Conservation (phyloP, 441 rosid genomes). For the Gossypium schwendimanii region DNA sequence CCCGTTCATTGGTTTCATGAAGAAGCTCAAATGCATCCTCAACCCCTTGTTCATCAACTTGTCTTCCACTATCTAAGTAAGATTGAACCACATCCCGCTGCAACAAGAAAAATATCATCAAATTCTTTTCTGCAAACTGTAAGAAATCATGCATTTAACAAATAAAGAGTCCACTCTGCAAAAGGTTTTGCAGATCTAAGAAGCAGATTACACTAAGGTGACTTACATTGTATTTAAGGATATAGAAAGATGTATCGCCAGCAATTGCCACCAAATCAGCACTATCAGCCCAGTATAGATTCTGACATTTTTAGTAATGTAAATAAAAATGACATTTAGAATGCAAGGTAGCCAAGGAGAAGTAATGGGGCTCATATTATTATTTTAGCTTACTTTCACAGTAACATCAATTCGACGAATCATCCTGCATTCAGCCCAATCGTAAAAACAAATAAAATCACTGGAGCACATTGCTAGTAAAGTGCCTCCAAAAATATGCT, state of each 20-base stretch:
- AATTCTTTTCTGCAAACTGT: constrained; percentile 15
- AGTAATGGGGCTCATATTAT: constrained; percentile 12
- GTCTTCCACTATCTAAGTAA: constrained; percentile 75
- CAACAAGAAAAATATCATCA: constrained; percentile 21
- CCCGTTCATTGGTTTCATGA: constrained; percentile 94
- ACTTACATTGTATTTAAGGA: constrained; percentile 86
- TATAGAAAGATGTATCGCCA: constrained; percentile 91
- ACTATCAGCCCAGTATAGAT: constrained; percentile 97
- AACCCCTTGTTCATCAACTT: constrained; percentile 90
- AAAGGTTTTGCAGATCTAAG: constrained; percentile 7
- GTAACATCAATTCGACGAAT: constrained; percentile 91
- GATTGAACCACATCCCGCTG: constrained; percentile 86
- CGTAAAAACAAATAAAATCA: constrained; percentile 96
- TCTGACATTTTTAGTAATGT: constrained; percentile 43
- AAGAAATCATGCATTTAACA: not conserved
- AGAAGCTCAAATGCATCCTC: constrained; percentile 99
- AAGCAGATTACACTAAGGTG: not conserved
- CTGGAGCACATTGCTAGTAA: constrained; percentile 94
- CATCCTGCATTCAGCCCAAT: constrained; percentile 98
- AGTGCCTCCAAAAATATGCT: constrained; percentile 82
- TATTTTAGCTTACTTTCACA: constrained; percentile 64
- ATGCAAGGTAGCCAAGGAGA: constrained; percentile 12
- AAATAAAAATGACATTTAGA: constrained; percentile 12
- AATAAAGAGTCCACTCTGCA: not conserved
- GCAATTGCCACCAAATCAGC: constrained; percentile 96